phyloP scores from a whole-genome alignment of 495 filamentous ascomycete genomes.

The Aspergillus coremiiformis region DNA sequence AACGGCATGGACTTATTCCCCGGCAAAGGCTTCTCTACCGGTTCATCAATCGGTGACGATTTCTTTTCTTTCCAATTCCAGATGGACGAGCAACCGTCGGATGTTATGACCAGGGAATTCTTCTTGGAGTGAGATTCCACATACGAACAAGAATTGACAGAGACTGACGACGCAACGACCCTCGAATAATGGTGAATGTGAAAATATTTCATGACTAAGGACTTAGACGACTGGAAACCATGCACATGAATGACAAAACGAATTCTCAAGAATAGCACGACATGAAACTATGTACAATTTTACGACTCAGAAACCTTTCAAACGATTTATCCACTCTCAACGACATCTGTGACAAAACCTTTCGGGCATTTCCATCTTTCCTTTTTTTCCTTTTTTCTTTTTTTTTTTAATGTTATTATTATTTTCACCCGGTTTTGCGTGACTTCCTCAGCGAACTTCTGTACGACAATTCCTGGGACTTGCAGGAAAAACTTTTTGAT shows the following conservation, averaged over 20 bases:
- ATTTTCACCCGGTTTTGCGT: not conserved
- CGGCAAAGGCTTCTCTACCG: conserved; percentile 29
- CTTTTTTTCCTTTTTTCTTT: conserved; percentile 1
- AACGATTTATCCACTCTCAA: conserved; percentile 4
- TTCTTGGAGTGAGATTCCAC: conserved; percentile 16
- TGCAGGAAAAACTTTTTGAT: conserved; percentile 8
- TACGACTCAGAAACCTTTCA: not conserved
- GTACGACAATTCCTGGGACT: conserved; percentile 16
- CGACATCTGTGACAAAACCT: conserved; percentile 6
- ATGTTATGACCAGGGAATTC: conserved; percentile 19
- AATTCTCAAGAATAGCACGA: not conserved
- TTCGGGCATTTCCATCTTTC: conserved; percentile 8
- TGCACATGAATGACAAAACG: conserved; percentile 9
- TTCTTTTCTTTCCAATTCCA: conserved; percentile 32
- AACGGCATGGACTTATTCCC: conserved; percentile 30
- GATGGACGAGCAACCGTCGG: conserved; percentile 22
- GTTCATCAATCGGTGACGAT: conserved; percentile 27
- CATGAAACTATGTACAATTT: conserved; percentile 16
- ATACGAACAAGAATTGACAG: conserved; percentile 2
- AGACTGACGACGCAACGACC: conserved; percentile 12
- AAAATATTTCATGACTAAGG: conserved; percentile 14
- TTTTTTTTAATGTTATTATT: not conserved
- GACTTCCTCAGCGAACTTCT: conserved; percentile 5
- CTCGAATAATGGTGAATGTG: conserved; percentile 14
- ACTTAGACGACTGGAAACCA: conserved; percentile 17